Base-by-base conservation (phyloP, 2,329 filamentous ascomycete genomes). In the Sporothrix euskadiensis region DNA sequence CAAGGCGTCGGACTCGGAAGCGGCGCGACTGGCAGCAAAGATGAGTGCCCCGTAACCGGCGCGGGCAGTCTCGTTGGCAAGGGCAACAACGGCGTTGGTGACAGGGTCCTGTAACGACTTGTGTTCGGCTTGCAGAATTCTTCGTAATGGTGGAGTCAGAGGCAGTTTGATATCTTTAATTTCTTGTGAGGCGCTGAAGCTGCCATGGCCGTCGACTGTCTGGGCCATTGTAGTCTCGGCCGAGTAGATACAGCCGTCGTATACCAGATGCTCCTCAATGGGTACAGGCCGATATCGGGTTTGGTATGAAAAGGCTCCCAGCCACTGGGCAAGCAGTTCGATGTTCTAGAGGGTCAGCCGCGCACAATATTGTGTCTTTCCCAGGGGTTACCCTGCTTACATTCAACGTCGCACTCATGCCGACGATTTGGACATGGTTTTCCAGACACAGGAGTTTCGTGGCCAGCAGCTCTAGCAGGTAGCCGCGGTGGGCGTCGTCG, bases 371-470 rank as follows among this genome's bases (percentile, higher is more conserved):
- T 7, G n/a, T n/a, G 19, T 9, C 3, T 49, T 26, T 8, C 30
- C 39, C 26, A 26, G 26, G 26, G 26, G 26, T 26, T 26, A 26
- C 26, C 26, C 26, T 26, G 10, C 49, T 69, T 19, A 56, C 91
- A 72, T 90, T 89, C 65, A 94, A 83, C 0, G 92, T 94, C 4
- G 92, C 92, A 77, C 92, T 94, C 92, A 94, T 94, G 76, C 91
- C 92, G 73, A 94, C 83, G 26, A 94, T 89, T 78, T 94, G 92
- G 22, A 92, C 85, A 32, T 85, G 82, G 73, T 92, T 88, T 35
- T 88, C 89, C 30, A 94, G 81, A 73, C 89, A 87, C n/a, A 93
- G 82, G 41, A 94, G 78, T 78, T 94, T 94, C 3, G 91, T 92
- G 5, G 90, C 89, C 81, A 93, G 88, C 6, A 94, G 83, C 79